Percentiles rank a stretch among this genome's conserved stretches.
Conservation (phyloP, 2,329 filamentous ascomycete species). For the Periconia sp. region DNA sequence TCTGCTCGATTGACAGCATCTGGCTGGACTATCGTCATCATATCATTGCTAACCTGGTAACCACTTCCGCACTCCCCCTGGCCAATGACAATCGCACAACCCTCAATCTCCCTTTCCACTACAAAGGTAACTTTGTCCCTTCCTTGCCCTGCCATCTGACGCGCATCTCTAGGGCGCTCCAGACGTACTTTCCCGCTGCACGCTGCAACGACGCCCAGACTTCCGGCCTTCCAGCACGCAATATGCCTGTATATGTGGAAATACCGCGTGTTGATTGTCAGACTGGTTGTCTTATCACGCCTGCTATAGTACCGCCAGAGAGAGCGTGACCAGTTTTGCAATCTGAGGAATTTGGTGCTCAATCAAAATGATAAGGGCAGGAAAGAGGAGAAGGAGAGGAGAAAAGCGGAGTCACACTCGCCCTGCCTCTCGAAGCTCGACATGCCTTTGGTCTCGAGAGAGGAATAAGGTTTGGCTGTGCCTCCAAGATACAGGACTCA, state of each 20-base stretch:
- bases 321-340: not conserved
- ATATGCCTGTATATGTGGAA: constrained; percentile 20
- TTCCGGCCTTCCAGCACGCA: constrained; percentile 4
- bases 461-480: not conserved
- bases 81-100: too few species aligned
- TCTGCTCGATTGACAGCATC: too few species aligned
- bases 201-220: constrained; percentile 3
- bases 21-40: too few species aligned
- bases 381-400: not conserved
- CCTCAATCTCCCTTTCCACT: too few species aligned
- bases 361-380: constrained; percentile 7
- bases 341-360: constrained; percentile 1
- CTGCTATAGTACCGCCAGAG: constrained; percentile 6
- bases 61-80: too few species aligned
- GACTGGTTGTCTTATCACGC: constrained; percentile 7
- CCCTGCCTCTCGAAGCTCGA: too few species aligned
- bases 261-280: constrained; percentile 5
- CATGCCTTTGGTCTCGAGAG: too few species aligned
- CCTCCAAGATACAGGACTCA: not conserved
- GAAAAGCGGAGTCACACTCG: not conserved
- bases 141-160: too few species aligned
- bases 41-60: too few species aligned
- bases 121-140: too few species aligned
- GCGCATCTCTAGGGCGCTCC: too few species aligned
- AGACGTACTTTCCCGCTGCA: constrained; percentile 1